These are phyloP conservation scores for Talaromyces proteolyticus DNA, from an alignment of 495 filamentous ascomycete genomes.

Conservation along the genomic window DNA sequence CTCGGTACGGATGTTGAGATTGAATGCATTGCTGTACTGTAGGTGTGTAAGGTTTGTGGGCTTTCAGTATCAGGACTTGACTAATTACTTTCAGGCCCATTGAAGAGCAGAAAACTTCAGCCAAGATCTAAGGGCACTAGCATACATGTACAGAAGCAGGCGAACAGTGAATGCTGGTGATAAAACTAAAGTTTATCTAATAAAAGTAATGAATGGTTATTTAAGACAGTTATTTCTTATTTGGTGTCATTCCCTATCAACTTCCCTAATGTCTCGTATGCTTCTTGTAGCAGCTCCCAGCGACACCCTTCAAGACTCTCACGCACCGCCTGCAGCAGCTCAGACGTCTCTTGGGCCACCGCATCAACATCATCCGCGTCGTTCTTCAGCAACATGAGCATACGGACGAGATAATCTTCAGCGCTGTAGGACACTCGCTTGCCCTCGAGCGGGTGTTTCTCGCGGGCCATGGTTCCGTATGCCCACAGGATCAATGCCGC, in stretches of 20 bases:
- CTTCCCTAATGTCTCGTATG: slow-evolving; percentile 7
- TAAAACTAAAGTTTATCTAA: too few species aligned
- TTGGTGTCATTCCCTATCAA: slow-evolving; percentile 1
- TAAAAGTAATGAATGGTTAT: slow-evolving; percentile 9
- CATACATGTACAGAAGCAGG: too few species aligned
- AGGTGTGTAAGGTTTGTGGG: too few species aligned
- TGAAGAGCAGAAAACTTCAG: too few species aligned
- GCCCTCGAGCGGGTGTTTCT: background rate
- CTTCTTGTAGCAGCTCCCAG: slow-evolving; percentile 17
- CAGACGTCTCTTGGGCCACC: slow-evolving; percentile 3
- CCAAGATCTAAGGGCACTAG: too few species aligned
- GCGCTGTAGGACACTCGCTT: background rate
- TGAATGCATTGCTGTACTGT: slow-evolving; percentile 56
- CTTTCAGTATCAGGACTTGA: too few species aligned
- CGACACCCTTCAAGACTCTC: slow-evolving; percentile 11
- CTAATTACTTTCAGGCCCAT: too few species aligned
- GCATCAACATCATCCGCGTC: slow-evolving; percentile 1
- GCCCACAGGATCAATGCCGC: slow-evolving; percentile 11
- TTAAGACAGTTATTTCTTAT: too few species aligned
- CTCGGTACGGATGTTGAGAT: slow-evolving; percentile 67
- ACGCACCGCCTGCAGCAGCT: slow-evolving; percentile 6
- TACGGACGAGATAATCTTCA: slow-evolving; percentile 7
- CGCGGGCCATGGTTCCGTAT: slow-evolving; percentile 6
- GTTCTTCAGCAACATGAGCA: slow-evolving; percentile 6
- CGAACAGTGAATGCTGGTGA: too few species aligned